Percentiles rank a stretch among this genome's conserved stretches.
phyloP scores from a whole-genome alignment of 192 early-diverging fungal species.

The Geranomyces michiganensis region DNA sequence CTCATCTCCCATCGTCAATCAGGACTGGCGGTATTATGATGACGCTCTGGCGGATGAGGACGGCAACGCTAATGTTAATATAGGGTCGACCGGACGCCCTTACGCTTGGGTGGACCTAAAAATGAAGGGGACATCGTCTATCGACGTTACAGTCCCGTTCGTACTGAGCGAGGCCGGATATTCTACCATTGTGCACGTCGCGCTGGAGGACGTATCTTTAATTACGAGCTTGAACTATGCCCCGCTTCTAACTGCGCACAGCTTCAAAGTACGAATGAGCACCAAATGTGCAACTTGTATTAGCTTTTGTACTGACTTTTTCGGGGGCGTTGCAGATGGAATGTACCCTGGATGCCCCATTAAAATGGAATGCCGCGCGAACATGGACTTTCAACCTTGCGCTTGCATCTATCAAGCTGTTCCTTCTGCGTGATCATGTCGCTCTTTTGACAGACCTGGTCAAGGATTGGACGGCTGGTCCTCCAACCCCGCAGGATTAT shows the following conservation, averaged over 20 bases:
- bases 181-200: conserved; percentile 51
- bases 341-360: conserved; percentile 57
- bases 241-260: conserved; percentile 52
- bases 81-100: conserved; percentile 46
- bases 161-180: conserved; percentile 57
- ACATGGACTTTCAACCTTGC: conserved; percentile 65
- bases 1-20: too few relatives aligned
- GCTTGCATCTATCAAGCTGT: conserved; percentile 53
- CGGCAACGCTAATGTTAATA: conserved; percentile 25
- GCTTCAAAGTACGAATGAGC: conserved; percentile 49
- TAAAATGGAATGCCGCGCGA: conserved; percentile 73
- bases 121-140: conserved; percentile 41
- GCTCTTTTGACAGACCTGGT: conserved; percentile 72
- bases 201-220: conserved; percentile 51
- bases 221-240: conserved; percentile 74
- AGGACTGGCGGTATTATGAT: conserved; percentile 69
- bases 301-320: too few relatives aligned
- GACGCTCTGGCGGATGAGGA: conserved; percentile 20
- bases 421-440: conserved; percentile 74
- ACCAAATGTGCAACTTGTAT: too few relatives aligned
- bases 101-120: conserved; percentile 77
- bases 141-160: conserved; percentile 66
- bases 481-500: conserved; percentile 44
- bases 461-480: conserved; percentile 67
- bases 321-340: background rate